Evolutionary conservation across 2,329 filamentous ascomycete genomes (phyloP).

Genomic region (Botryotinia narcissicola): DNA sequence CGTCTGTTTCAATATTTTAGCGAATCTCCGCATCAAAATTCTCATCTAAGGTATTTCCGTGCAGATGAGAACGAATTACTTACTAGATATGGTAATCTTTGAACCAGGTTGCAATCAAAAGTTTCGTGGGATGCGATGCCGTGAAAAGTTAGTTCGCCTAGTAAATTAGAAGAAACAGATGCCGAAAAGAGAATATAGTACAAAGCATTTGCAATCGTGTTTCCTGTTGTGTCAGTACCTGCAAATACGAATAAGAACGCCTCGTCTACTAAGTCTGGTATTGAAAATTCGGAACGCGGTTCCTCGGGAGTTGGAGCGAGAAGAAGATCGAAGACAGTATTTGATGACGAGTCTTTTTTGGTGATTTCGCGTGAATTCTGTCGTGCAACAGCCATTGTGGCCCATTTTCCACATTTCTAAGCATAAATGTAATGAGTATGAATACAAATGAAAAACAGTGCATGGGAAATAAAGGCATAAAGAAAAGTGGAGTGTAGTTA

Average conservation of each 20-base stretch:
- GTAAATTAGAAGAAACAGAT: neutral
- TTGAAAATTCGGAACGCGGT: neutral
- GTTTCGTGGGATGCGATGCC: neutral
- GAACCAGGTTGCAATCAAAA: neutral
- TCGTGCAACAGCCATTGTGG: neutral
- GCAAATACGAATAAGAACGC: neutral
- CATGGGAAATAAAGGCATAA: neutral
- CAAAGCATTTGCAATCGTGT: neutral
- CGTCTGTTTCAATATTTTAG: neutral
- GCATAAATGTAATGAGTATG: neutral
- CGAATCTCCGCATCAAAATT: no score
- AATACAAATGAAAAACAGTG: rapidly evolving
- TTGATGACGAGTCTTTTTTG: neutral
- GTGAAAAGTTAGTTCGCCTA: neutral
- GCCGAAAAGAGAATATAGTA: neutral
- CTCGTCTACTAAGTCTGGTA: neutral
- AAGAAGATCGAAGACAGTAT: neutral
- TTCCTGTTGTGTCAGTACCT: neutral
- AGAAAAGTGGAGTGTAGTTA: neutral
- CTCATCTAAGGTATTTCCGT: rapidly evolving
- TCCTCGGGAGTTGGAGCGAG: neutral
- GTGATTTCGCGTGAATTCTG: neutral
- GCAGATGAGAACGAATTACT: neutral
- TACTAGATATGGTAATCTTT: neutral
- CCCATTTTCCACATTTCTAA: slow-evolving; percentile 5